A percentile compares a stretch with the other conserved stretches of the same genome.
phyloP scores from a whole-genome alignment of 179 eudicot species.

The Nepenthes alata region DNA sequence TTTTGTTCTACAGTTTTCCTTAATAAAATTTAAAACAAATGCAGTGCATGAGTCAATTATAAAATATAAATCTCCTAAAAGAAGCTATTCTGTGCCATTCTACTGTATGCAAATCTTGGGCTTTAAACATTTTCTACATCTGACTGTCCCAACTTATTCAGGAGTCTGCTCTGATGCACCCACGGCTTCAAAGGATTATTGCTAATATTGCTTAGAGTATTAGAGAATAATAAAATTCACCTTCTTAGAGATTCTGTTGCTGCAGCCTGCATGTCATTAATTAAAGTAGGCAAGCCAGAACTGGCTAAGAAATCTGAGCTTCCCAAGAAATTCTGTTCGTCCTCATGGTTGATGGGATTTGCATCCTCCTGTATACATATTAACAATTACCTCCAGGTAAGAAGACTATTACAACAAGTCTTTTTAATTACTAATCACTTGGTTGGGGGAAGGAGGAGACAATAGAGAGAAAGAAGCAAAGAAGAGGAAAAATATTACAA shows the following conservation, averaged over 20 bases:
- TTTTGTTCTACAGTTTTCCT: no score
- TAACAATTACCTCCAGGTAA: neutral
- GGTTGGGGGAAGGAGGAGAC: neutral
- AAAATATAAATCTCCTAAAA: no score
- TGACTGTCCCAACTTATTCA: no score
- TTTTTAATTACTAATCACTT: neutral
- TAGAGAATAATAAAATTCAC: constrained; percentile 18
- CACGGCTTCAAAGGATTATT: no score
- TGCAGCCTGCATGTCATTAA: constrained; percentile 57
- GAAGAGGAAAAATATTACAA: no score
- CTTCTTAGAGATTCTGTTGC: constrained; percentile 54
- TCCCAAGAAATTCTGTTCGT: constrained; percentile 62
- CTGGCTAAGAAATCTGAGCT: constrained; percentile 71
- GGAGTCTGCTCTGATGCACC: no score
- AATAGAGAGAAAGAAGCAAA: neutral
- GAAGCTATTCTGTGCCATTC: no score
- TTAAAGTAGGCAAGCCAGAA: constrained; percentile 45
- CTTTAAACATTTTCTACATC: no score
- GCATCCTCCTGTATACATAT: constrained; percentile 55
- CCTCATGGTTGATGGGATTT: constrained; percentile 53
- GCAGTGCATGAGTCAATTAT: no score
- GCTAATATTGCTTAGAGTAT: no score
- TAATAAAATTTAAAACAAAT: no score
- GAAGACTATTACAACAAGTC: neutral
- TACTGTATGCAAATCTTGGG: no score